Base-by-base conservation (phyloP, 208 protist species). In the Wallacemonas collosoma region DNA sequence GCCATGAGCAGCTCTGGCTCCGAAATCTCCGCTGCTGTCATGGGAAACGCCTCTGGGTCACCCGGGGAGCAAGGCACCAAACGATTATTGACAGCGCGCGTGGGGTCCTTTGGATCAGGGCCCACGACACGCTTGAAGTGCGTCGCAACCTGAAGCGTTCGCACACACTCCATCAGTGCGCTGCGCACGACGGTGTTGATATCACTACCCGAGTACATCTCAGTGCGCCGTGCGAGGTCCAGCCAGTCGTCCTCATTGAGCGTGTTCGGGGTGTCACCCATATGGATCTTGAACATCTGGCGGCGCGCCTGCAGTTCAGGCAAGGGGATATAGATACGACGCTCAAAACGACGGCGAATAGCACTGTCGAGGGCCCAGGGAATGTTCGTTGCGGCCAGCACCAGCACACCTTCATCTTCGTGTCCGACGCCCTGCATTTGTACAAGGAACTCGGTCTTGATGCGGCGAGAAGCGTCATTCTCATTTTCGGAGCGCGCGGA, bases 371-470 rank as follows among this genome's bases (percentile, higher is more conserved):
- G 90, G 7, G 74, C 76, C 88, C 91, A 96, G 15, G 95, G 95
- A 66, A 94, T 93, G 77, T 98, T 98, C 38, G 93, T 97, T 2
- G 95, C 95, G 12, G 90, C 95, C 0, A 98, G 80, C 71, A 98
- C 93, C 9, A 98, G 82, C 53, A 98, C 90, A 8, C 89, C 86
- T 58, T 98, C 90, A 50, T 94, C 88, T 15, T 93, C 84, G 73
- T 93, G 69, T 47, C 91, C 90, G 3, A 94, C 95, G 53, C 93
- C 94, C 51, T 97, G 89, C 89, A 97, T 93, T 82, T 99, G 98
- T 8, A 99, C 98, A 2, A 99, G 86, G 73, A 99, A 99, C 87
- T 99, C 99, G 15, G 98, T 99, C 81, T 99, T 99, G 55, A 99
- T 96, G 62, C 99, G 90, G 39, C 98, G 85, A 5, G 98, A 93